Base-by-base conservation (phyloP, 1,284 basidiomycete genomes). In the Neonothopanus nambi region DNA sequence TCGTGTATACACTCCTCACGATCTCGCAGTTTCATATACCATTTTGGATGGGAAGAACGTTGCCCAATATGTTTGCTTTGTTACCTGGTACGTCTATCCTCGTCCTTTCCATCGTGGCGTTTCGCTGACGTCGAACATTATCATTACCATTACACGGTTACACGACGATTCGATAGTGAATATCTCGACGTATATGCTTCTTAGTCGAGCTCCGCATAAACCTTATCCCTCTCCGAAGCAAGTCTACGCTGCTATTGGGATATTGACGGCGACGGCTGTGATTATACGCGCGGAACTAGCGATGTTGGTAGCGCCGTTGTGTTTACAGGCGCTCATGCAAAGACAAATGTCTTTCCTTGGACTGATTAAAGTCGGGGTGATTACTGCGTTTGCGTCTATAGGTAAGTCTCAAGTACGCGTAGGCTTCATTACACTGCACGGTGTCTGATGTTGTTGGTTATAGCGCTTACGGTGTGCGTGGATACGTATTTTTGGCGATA, bases 61-160 rank as follows among this genome's bases (percentile, higher is more conserved):
- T 98, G 13, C 95, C 96, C 0, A 99, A 99, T 68, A 95, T 95
- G 82, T 85, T 95, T 58, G 94, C 94, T 3, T 74, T 96, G 17
- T 77, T 90, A 8, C 82, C 87, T 48, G 87, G 93, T 95, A 59
- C 48, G 80, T n/a, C n/a, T n/a, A n/a, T n/a, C n/a, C 65, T 17
- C 4, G 21, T 46, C 36, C 20, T 36, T 18, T 42, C 9, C 8
- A 11, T 33, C 30, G 3, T 33, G n/a, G n/a, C 30, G 13, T 4
- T 33, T 9, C n/a, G n/a, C n/a, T n/a, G n/a, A n/a, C n/a, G n/a
- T n/a, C n/a, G n/a, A n/a, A n/a, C n/a, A n/a, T n/a, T n/a, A n/a
- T n/a, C n/a, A n/a, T n/a, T n/a, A n/a, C n/a, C n/a, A n/a, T n/a
- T n/a, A n/a, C n/a, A n/a, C n/a, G n/a, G n/a, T n/a, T n/a, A n/a